These are phyloP conservation scores for Sarocladiaceae sp. DNA, from an alignment of 2,329 filamentous ascomycete genomes.

Conservation along the genomic window DNA sequence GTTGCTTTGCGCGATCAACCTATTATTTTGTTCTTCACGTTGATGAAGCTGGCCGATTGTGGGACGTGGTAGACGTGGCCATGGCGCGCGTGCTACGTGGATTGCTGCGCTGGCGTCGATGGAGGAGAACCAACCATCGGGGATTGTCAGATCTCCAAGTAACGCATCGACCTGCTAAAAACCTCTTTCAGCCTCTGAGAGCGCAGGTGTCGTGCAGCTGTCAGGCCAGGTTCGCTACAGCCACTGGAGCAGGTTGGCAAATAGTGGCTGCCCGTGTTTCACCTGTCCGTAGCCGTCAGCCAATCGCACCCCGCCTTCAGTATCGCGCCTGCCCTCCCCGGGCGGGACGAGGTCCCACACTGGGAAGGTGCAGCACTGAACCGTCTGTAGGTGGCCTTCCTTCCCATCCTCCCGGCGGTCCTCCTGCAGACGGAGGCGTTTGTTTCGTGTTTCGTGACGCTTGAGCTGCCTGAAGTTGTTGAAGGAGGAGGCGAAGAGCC, in stretches of 20 bases:
- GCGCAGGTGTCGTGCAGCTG: constrained; percentile 2
- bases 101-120: background rate
- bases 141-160: background rate
- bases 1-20: background rate
- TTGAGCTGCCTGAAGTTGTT: background rate
- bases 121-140: constrained; percentile 5
- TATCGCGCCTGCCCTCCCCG: background rate
- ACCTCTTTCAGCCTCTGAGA: background rate
- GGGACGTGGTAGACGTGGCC: background rate
- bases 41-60: too few species aligned
- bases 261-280: constrained; percentile 4
- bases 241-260: background rate
- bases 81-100: background rate
- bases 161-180: background rate
- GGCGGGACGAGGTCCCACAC: too few species aligned
- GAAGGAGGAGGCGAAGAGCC: background rate
- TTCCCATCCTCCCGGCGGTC: too few species aligned
- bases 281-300: background rate
- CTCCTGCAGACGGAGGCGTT: background rate
- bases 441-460: constrained; percentile 8
- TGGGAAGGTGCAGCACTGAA: too few species aligned
- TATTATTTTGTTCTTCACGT: background rate
- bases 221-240: background rate
- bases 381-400: background rate
- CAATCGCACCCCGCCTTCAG: background rate